Base-by-base conservation (phyloP, 495 filamentous ascomycete species). In the Talaromyces nanjingensis region DNA sequence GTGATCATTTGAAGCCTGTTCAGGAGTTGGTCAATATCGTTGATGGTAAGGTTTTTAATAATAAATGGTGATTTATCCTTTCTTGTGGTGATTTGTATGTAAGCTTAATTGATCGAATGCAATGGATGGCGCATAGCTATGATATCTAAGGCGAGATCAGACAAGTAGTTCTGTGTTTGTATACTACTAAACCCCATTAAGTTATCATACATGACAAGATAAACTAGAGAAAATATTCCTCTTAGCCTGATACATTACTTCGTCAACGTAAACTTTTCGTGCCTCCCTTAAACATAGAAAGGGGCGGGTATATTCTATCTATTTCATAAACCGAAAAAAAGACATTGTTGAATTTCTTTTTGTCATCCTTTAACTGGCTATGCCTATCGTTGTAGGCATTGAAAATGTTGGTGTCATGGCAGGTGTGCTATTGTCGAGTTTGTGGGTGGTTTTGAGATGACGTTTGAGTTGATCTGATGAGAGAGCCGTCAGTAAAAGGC, bases 1-100 rank as follows among this genome's bases (percentile, higher is more conserved):
- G 66, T 3, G 76, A 77, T 49, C 71, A 81, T 33, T 69, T 84
- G n/a, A 65, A 74, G 9, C 74, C 77, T 0, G 83, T 83, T 12
- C 79, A 76, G 45, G 76, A 84, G 59, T 62, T 83, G 71, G 58
- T 80, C 8, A 79, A 81, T 60, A 76, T 77, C 59, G 71, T 80
- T 11, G 67, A 76, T 59, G 79, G 78, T 5, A 73, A 77, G 67
- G 72, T 73, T 11, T 81, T 77, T 54, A 60, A 77, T 53, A 83
- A 83, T 52, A 81, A 80, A 65, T 77, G 78, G 77, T 77, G 66
- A 65, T 39, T 16, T 39, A 16, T 39, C 12, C 2, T 7, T 12
- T 39, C 12, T 39, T 16, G 11, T 39, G 12, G 11, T 29, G 37
- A 5, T 12, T 42, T 42, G 37, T 42, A 16, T 42, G 7, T 39